These are phyloP conservation scores for Nadsonia commutata DNA, from an alignment of 1,139 yeast species.

Conservation along the genomic window DNA sequence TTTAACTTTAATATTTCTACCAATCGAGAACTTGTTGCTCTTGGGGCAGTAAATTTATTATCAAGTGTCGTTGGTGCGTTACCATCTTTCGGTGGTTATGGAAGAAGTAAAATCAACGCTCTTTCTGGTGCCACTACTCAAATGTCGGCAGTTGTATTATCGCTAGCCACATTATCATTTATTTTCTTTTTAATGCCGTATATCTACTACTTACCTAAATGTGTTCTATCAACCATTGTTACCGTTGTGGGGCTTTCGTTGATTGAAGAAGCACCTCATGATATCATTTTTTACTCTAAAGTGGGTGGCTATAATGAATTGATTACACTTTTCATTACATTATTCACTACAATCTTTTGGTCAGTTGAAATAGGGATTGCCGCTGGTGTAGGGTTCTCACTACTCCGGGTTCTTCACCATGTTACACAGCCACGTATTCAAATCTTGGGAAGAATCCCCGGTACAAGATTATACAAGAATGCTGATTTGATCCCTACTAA, in stretches of 20 bases:
- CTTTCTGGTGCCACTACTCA: constrained; percentile 79
- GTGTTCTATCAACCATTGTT: constrained; percentile 71
- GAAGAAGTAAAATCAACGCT: constrained; percentile 80
- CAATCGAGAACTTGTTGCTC: constrained; percentile 53
- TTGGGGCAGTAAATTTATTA: constrained; percentile 61
- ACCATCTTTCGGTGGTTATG: constrained; percentile 95
- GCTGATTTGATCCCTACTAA: constrained; percentile 38
- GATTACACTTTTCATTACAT: constrained; percentile 56
- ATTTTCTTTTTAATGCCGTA: constrained; percentile 46
- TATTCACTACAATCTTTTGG: constrained; percentile 57
- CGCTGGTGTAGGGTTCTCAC: constrained; percentile 67
- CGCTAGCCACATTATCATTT: constrained; percentile 52
- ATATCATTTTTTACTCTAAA: constrained; percentile 55
- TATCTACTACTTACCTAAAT: constrained; percentile 63
- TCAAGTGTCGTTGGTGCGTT: constrained; percentile 63
- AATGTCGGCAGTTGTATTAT: constrained; percentile 70
- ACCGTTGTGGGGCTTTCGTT: constrained; percentile 66
- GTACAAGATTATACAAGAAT: constrained; percentile 59
- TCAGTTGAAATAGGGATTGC: constrained; percentile 86
- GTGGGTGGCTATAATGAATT: constrained; percentile 70
- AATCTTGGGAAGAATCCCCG: constrained; percentile 70
- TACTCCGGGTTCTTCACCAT: constrained; percentile 68
- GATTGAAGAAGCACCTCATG: constrained; percentile 78
- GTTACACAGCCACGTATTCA: constrained; percentile 83
- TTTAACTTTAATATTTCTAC: constrained; percentile 23